A percentile compares a stretch with the other conserved stretches of the same genome.
Evolutionary conservation across 139 green algal species (phyloP).

Genomic region (Chlorella sp.): DNA sequence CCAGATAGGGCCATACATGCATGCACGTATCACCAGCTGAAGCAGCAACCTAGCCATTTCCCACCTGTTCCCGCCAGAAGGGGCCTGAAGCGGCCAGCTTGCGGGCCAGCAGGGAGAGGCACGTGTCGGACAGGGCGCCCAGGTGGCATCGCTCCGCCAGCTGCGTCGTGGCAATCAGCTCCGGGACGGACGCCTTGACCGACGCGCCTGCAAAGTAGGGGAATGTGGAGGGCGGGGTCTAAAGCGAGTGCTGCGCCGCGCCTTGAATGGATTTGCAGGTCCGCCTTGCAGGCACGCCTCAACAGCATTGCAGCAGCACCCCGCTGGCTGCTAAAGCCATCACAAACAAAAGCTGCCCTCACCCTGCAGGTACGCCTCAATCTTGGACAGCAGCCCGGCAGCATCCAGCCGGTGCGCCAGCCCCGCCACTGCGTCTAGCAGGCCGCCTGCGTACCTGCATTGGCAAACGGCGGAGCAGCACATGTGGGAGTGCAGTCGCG

Average conservation of each 20-base stretch:
- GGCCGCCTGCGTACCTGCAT: neutral
- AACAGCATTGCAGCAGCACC: neutral
- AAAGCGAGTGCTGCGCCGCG: neutral
- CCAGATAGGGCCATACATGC: too few species aligned
- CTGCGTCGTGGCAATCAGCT: slow-evolving; percentile 7
- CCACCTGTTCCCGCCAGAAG: slow-evolving; percentile 15
- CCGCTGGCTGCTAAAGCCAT: neutral
- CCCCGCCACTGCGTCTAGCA: slow-evolving; percentile 13
- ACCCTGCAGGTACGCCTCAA: slow-evolving; percentile 21
- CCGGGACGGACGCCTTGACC: neutral
- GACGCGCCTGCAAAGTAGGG: neutral
- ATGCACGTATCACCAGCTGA: too few species aligned
- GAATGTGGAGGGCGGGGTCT: neutral
- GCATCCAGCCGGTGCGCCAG: slow-evolving; percentile 31
- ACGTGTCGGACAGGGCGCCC: neutral
- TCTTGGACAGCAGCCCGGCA: slow-evolving; percentile 10
- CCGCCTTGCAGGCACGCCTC: neutral
- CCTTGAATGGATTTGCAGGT: too few species aligned
- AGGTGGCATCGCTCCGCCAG: slow-evolving; percentile 28
- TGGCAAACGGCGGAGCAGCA: too few species aligned
- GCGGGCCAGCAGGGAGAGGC: slow-evolving; percentile 11
- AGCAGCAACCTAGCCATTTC: too few species aligned
- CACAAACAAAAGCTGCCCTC: neutral
- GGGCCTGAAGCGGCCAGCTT: slow-evolving; percentile 1
- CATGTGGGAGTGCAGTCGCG: too few species aligned